phyloP scores from a whole-genome alignment of 2,329 filamentous ascomycete species.

The Monilinia fructicola region DNA sequence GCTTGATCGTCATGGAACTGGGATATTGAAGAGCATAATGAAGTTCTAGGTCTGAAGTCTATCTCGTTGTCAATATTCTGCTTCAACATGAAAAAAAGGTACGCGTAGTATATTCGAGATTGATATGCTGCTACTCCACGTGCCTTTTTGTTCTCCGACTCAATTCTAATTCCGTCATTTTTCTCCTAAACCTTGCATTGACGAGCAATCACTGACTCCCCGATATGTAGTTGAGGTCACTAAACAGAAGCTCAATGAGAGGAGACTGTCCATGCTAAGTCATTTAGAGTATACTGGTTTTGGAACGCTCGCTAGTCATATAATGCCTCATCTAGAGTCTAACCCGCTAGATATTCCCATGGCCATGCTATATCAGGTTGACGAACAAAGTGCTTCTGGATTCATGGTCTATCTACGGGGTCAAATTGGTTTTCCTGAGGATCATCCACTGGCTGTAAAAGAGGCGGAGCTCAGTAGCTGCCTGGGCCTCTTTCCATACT shows the following conservation, averaged over 20 bases:
- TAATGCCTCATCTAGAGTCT: conserved; percentile 32
- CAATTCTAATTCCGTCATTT: background rate
- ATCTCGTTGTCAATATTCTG: background rate
- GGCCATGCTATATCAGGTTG: conserved; percentile 35
- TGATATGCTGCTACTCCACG: background rate
- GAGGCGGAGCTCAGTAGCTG: conserved; percentile 30
- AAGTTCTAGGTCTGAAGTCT: background rate
- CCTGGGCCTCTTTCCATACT: conserved; percentile 31
- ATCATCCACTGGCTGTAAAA: conserved; percentile 29
- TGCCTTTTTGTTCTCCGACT: background rate
- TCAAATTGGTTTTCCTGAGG: conserved; percentile 32
- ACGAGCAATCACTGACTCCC: background rate
- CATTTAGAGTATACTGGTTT: conserved; percentile 25
- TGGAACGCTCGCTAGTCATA: conserved; percentile 24
- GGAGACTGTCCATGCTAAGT: conserved; percentile 34
- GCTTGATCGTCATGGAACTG: background rate
- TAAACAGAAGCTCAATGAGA: conserved; percentile 30
- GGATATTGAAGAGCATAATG: background rate
- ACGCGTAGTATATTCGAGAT: background rate
- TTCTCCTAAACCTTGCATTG: background rate
- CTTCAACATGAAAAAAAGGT: background rate
- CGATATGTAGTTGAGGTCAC: conserved; percentile 32
- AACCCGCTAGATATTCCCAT: conserved; percentile 36
- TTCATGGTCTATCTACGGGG: conserved; percentile 23
- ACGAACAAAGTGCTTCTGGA: conserved; percentile 30